These are phyloP conservation scores for Pseudogymnoascus destructans DNA, from an alignment of 2,329 filamentous ascomycete species.

Conservation along the genomic window DNA sequence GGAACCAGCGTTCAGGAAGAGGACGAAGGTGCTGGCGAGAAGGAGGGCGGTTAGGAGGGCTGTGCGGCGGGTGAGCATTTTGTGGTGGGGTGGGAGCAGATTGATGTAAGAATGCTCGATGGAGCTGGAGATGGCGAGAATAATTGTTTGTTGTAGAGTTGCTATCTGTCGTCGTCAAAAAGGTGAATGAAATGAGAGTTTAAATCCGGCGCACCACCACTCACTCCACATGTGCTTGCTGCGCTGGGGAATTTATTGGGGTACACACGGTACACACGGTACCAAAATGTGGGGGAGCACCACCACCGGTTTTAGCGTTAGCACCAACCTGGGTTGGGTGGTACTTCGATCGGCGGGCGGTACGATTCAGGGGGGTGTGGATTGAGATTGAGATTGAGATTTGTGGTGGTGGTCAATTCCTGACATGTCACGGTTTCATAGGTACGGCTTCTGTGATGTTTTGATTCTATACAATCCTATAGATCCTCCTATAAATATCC, in stretches of 20 bases:
- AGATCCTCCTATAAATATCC: neutral
- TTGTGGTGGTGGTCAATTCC: neutral
- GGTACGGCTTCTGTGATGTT: neutral
- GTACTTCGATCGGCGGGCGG: neutral
- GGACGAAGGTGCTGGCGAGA: neutral
- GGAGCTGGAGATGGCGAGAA: no score
- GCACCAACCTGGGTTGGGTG: neutral
- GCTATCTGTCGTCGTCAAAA: no score
- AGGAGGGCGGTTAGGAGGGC: neutral
- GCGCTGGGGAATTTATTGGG: no score
- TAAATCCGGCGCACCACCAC: no score
- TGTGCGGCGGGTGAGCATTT: neutral
- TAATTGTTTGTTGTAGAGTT: no score
- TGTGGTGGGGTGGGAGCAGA: neutral
- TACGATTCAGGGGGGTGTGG: neutral
- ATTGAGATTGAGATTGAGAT: neutral
- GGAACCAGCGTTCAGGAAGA: neutral
- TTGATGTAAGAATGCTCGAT: no score
- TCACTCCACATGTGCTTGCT: no score
- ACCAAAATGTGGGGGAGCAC: neutral
- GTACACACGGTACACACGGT: no score
- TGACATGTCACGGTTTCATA: neutral
- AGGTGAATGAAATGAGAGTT: no score
- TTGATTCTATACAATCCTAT: neutral
- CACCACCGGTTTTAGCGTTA: neutral